Evolutionary conservation across 331 rosid species (phyloP), one percentile per base, ranked within the genome.

Genomic region (Malus hybrid): DNA sequence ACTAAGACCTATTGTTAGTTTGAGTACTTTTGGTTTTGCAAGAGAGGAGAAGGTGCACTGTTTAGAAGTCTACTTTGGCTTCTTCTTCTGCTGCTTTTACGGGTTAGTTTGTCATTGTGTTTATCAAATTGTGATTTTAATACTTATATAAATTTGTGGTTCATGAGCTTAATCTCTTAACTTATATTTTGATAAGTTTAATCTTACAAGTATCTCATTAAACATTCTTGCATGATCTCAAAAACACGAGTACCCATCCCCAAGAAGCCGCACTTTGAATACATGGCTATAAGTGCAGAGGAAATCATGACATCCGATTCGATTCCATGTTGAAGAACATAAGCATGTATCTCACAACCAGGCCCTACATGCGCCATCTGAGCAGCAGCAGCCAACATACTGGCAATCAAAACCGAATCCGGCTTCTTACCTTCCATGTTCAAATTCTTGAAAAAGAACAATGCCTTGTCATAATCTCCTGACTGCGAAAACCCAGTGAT

Each of bases 221-320:
- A 94, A 92, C 82, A 79, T 80, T 71, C 69, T 33, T 6, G 81
- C 96, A 92, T 87, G 29, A 70, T 61, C 63, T 80, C 48, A 14
- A 94, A 92, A 60, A 89, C 91, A 69, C 67, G 55, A 67, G 78
- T 71, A 61, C 96, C 97, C 69, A 82, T 85, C 46, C 75, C 74
- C 84, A 94, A 68, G 78, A 81, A 87, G 63, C 99, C 97, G 72
- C 97, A 90, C 79, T 94, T 94, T 1, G 86, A 84, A 79, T 92
- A 90, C 97, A 94, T 92, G 68, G 86, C 92, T 50, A 92, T 69
- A 46, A 92, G 96, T 75, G 96, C 87, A 65, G 96, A 90, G 36
- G 91, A 80, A 70, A 94, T 91, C 96, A 74, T 89, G 76, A 89
- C 85, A 80, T 90, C 82, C n/a, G 86, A 87, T 57, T 84, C 97